Evolutionary conservation across 2,329 filamentous ascomycete genomes (phyloP).

Genomic region (Diaporthe sp.): DNA sequence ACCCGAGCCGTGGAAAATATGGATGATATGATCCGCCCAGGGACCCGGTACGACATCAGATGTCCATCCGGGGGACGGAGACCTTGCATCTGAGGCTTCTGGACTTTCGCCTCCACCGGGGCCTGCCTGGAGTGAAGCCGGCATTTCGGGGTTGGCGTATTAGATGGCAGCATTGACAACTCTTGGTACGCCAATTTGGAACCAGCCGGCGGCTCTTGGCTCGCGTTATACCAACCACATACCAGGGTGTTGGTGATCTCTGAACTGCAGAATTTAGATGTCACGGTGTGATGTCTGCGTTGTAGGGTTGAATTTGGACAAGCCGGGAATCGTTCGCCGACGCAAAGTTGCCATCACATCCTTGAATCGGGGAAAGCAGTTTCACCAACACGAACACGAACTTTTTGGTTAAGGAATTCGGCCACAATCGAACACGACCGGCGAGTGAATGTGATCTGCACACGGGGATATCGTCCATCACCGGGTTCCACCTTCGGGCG

Average conservation of each 20-base stretch:
- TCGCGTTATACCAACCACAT: neutral
- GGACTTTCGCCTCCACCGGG: neutral
- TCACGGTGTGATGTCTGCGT: neutral
- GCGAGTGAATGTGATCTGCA: neutral
- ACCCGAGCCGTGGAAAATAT: neutral
- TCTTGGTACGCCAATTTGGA: too few relatives aligned
- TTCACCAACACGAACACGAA: neutral
- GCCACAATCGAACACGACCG: neutral
- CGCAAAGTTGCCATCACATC: neutral
- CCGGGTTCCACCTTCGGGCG: neutral
- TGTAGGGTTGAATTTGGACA: neutral
- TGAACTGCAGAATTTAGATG: neutral
- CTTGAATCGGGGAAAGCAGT: neutral
- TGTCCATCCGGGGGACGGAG: neutral
- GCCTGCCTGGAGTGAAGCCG: neutral
- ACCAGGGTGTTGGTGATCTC: neutral
- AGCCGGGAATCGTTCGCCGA: slow-evolving; percentile 2
- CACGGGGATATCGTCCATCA: neutral
- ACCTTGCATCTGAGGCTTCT: neutral
- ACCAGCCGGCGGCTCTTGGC: neutral
- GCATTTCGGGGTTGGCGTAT: neutral
- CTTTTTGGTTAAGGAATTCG: neutral
- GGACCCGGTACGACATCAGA: neutral
- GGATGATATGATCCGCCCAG: neutral
- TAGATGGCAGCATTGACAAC: too few relatives aligned